Conservation (phyloP, 2,329 filamentous ascomycete genomes). For the Xylariaceae sp. region DNA sequence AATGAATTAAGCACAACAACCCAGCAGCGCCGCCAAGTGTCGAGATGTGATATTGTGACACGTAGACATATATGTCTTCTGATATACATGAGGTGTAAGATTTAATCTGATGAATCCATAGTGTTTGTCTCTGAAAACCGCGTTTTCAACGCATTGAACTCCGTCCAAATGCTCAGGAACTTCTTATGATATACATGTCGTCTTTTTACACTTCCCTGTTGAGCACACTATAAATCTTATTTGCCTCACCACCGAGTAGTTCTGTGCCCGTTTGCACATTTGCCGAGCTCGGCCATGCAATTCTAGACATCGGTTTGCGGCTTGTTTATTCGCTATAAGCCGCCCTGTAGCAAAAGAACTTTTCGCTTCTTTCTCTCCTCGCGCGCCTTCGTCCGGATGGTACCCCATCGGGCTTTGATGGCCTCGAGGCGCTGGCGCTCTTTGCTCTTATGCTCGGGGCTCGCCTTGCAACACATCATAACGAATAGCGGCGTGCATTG, state of each 20-base stretch:
- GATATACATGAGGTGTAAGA: conserved; percentile 23
- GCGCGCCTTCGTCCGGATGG: conserved; percentile 58
- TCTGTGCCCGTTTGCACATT: too few relatives aligned
- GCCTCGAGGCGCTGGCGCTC: conserved; percentile 53
- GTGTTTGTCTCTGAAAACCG: too few relatives aligned
- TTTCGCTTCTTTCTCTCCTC: conserved; percentile 61
- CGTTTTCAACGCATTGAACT: neutral
- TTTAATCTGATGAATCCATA: too few relatives aligned
- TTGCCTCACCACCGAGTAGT: neutral
- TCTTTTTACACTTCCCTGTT: neutral
- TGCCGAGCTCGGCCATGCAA: too few relatives aligned
- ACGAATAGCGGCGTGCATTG: conserved; percentile 63
- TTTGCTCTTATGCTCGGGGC: conserved; percentile 53
- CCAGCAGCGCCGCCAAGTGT: conserved; percentile 2
- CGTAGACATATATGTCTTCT: conserved; percentile 11
- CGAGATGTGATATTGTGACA: conserved; percentile 15
- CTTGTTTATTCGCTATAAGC: conserved; percentile 47
- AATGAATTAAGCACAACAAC: conserved; percentile 16
- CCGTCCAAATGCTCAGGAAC: neutral
- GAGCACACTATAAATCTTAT: neutral
- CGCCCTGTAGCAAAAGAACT: conserved; percentile 57
- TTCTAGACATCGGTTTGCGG: too few relatives aligned
- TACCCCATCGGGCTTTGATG: conserved; percentile 63
- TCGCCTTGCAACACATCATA: conserved; percentile 61
- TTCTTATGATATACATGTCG: neutral